Evolutionary conservation across 169 alveolate genomes (phyloP).

Genomic region (Babesia ovata): DNA sequence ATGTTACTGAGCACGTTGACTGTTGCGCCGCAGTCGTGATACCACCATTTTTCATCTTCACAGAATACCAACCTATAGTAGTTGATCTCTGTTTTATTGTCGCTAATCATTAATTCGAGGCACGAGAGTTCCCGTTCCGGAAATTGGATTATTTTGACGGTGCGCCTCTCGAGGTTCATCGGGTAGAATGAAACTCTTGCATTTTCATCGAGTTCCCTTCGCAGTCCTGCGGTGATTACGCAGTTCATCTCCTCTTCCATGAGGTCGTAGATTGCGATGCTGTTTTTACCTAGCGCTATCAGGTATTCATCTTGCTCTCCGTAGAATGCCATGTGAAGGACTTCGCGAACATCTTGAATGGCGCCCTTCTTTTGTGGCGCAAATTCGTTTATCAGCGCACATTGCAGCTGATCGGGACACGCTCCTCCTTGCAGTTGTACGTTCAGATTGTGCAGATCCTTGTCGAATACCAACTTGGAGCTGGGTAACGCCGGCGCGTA

Average conservation of each 20-base stretch:
- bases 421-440: background rate
- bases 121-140: slow-evolving; percentile 1
- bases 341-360: background rate
- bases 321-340: slow-evolving; percentile 5
- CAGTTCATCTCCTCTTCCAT: slow-evolving; percentile 1
- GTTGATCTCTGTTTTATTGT: slow-evolving; percentile 16
- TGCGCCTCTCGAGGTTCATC: slow-evolving; percentile 12
- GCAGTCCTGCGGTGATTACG: slow-evolving; percentile 16
- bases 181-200: slow-evolving; percentile 6
- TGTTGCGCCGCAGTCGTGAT: slow-evolving; percentile 27
- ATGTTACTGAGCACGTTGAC: background rate
- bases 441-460: background rate
- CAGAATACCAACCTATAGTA: slow-evolving; percentile 33
- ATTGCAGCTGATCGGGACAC: background rate
- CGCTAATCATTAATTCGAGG: slow-evolving; percentile 36
- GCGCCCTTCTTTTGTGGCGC: background rate
- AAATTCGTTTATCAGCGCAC: too few relatives aligned
- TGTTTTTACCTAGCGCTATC: slow-evolving; percentile 13
- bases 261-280: slow-evolving; percentile 15
- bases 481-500: slow-evolving; percentile 33
- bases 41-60: slow-evolving; percentile 36
- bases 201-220: background rate
- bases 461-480: background rate
- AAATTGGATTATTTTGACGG: background rate
- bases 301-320: slow-evolving; percentile 28